Base-by-base conservation (phyloP, 805 yeast genomes). In the Scheffersomyces amazonensis region DNA sequence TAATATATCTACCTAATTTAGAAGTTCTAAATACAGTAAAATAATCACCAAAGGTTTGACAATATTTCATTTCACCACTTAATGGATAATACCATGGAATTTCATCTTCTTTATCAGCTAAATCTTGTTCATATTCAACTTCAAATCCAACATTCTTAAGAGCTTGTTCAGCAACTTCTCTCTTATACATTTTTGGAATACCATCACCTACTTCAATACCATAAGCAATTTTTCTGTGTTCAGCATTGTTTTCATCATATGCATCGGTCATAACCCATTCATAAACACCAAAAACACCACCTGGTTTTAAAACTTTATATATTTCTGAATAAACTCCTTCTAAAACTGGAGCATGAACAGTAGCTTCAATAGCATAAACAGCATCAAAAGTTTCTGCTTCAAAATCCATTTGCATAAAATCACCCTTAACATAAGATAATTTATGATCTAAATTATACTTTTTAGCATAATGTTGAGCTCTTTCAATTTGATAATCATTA, bases 161-260 rank as follows among this genome's bases (percentile, higher is more conserved):
- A 19, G 98, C 98, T 41, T 84, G 67, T 61, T 81, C 84, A 25
- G 99, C 99, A 53, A 87, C 96, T 47, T 80, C 77, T 46, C 80
- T 78, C 53, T 72, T 66, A 77, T 77, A 88, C 99, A 93, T 93
- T 72, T 91, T 89, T 60, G 99, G 98, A 54, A 93, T 93, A 70
- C 99, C 99, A 62, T 93, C 97, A 60, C 99, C 99, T 46, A 91
- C 78, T 73, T 93, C 99, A 52, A 93, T 93, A 62, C 96, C 98
- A 66, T 91, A 91, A 22, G 96, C 93, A 48, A 93, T 87, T 60
- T 83, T 84, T 68, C 96, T 86, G 71, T 93, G 99, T 64, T 81
- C 90, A 52, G 80, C 78, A 66, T 87, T 88, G 42, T 66, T 66
- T 68, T 86, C 95, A 61, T 93, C 98, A 62, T 88, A 93, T 35